A percentile compares a stretch with the other conserved stretches of the same genome.
Evolutionary conservation across 2,329 filamentous ascomycete species (phyloP).

Genomic region (Capronia coronata): DNA sequence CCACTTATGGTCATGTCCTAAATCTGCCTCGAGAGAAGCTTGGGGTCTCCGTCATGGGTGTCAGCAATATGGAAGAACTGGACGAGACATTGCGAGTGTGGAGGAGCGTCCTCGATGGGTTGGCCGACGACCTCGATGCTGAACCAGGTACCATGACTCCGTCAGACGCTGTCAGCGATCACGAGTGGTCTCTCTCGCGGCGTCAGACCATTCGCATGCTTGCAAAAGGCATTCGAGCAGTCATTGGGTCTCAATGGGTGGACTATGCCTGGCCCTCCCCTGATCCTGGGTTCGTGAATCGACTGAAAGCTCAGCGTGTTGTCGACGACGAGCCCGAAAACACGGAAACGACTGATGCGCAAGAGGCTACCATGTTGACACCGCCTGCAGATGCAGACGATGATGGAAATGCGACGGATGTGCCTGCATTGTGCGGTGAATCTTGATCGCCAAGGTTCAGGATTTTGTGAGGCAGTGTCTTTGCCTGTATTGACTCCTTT

Average conservation of each 20-base stretch:
- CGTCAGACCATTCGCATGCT: constrained; percentile 34
- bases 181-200: constrained; percentile 36
- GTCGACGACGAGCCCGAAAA: background rate
- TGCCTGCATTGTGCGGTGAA: constrained; percentile 12
- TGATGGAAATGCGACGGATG: constrained; percentile 10
- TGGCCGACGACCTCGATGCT: constrained; percentile 38
- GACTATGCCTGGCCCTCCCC: constrained; percentile 44
- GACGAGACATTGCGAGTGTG: constrained; percentile 58
- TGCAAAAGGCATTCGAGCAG: constrained; percentile 34
- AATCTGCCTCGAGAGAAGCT: constrained; percentile 37
- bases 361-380: constrained; percentile 16
- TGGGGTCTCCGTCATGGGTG: constrained; percentile 59
- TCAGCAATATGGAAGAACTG: constrained; percentile 53
- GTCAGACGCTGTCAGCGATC: constrained; percentile 35
- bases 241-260: constrained; percentile 38
- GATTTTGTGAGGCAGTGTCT: background rate
- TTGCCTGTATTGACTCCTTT: background rate
- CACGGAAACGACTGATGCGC: background rate
- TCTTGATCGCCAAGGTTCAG: constrained; percentile 1
- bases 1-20: constrained; percentile 37
- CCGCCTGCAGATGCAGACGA: constrained; percentile 23
- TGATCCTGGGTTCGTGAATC: constrained; percentile 38
- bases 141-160: constrained; percentile 33
- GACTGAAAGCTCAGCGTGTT: background rate
- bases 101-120: constrained; percentile 45